Evolutionary conservation across 306 rosid genomes (phyloP), one percentile per base, ranked within the genome.

Genomic region (Cucumis sativus): DNA sequence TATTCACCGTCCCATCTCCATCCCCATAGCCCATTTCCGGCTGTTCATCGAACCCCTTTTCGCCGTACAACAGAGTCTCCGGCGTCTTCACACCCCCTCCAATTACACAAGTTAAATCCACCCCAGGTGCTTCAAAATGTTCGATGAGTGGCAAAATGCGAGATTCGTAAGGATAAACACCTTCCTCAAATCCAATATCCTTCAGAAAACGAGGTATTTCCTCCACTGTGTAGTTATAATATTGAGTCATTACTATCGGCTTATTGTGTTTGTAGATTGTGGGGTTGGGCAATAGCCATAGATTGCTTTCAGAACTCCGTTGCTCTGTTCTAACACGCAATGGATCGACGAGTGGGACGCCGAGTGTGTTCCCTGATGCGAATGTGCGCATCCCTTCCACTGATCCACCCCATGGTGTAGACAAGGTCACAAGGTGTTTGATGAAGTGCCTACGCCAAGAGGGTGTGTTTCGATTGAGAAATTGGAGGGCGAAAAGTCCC

Each of bases 1-100:
- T 76, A 77, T 91, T 95, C 86, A 92, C 97, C 14, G 97, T 92
- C 76, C 97, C 97, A 77, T 92, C 99, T 52, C 99, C 99, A 71
- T 95, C 93, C 63, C 96, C 97, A 55, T 86, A 87, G 1, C 54
- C 69, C 45, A 87, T 60, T 77, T 92, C 86, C 0, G 99, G 97
- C 0, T 43, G 84, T 64, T 89, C 87, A 60, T 92, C 97, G 40
- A 92, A 95, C 71, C 91, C 87, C 18, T 82, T 79, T 3, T 56
- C 58, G 64, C 81, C 78, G 40, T 92, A 91, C 10, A 80, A 76
- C 92, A 95, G 75, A 59, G 81, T 86, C 86, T 90, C 91, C 10
- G 86, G 80, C 15, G 97, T 92, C 71, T 28, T 82, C 74, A 95
- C 89, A 0, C 89, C 93, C 7, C 75, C 80, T 57, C 98, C 97